Base-by-base conservation (phyloP, 2,329 filamentous ascomycete species). In the Dactylellina cionopaga region DNA sequence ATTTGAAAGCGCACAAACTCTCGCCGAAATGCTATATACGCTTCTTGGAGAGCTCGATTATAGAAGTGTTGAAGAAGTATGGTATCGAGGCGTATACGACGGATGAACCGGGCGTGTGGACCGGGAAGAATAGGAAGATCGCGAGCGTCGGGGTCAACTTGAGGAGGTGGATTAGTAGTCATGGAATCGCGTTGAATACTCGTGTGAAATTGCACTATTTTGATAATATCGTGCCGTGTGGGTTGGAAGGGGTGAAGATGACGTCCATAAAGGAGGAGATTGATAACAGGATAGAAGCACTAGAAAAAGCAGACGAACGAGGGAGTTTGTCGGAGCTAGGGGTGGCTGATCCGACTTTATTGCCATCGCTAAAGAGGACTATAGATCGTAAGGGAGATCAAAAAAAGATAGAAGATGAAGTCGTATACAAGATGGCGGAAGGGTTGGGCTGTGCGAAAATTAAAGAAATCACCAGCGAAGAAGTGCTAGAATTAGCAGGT, bases 111-210 rank as follows among this genome's bases (percentile, higher is more conserved):
- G 94, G 94, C 0, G 92, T 97, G 13, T 97, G 93, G 93, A 71
- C 70, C 33, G 56, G 65, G 15, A 77, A 78, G 0, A 81, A 84
- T 65, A 83, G 85, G 77, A 99, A 98, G 83, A 92, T 99, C 76
- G 92, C 92, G 0, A 92, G 93, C 0, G 83, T 98, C 41, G 95
- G 95, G 0, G 92, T 99, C n/a, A 93, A 98, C 81, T 85, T 97
- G 74, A 84, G 92, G 11, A 84, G 94, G 46, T 89, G 96, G 80
- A 85, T 98, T 35, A 92, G 89, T 22, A 91, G 89, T 72, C 90
- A 96, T 80, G 95, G 95, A 5, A 84, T 96, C 31, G 93, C 91
- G 1, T 79, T 97, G 79, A 92, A 96, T 83, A 81, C 92, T n/a
- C 81, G 83, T 75, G 87, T 89, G 63, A 86, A 91, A 75, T 58